Evolutionary conservation across 1,284 basidiomycete species (phyloP).

Genomic region (Grifola frondosa): DNA sequence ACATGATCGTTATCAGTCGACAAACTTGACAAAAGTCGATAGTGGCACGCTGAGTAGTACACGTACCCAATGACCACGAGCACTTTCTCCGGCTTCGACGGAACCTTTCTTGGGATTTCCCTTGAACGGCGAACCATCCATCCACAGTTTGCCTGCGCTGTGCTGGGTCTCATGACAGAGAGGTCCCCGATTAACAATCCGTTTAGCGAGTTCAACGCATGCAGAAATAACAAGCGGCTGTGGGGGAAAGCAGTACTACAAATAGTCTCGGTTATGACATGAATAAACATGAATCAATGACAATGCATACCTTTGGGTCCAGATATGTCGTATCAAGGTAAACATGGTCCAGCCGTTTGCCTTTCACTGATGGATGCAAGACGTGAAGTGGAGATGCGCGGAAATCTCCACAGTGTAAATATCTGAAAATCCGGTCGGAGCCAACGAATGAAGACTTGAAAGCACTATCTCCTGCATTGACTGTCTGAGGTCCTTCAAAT

Average conservation of each 20-base stretch:
- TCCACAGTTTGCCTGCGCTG: constrained; percentile 28
- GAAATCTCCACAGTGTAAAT: constrained; percentile 96
- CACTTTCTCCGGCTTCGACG: constrained; percentile 28
- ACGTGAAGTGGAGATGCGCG: constrained; percentile 85
- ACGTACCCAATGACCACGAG: constrained; percentile 88
- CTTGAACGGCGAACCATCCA: constrained; percentile 26
- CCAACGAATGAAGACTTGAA: constrained; percentile 75
- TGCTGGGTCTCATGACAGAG: no score
- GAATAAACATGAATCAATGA: background rate
- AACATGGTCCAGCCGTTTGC: constrained; percentile 80
- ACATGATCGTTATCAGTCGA: background rate
- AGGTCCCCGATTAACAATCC: constrained; percentile 55
- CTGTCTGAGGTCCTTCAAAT: constrained; percentile 89
- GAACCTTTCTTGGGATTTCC: constrained; percentile 22
- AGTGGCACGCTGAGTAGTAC: background rate
- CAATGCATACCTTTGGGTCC: constrained; percentile 69
- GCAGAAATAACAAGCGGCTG: constrained; percentile 91
- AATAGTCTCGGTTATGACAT: background rate
- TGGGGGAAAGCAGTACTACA: constrained; percentile 89
- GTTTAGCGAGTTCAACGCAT: constrained; percentile 80
- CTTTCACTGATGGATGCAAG: constrained; percentile 76
- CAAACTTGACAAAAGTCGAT: background rate
- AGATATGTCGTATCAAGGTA: constrained; percentile 98
- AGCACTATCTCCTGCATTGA: constrained; percentile 80
- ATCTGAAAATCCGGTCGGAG: constrained; percentile 72